Evolutionary conservation across 202 grass and related monocot species (phyloP), one percentile per base, ranked within the genome.

Genomic region (Musa balbisiana): DNA sequence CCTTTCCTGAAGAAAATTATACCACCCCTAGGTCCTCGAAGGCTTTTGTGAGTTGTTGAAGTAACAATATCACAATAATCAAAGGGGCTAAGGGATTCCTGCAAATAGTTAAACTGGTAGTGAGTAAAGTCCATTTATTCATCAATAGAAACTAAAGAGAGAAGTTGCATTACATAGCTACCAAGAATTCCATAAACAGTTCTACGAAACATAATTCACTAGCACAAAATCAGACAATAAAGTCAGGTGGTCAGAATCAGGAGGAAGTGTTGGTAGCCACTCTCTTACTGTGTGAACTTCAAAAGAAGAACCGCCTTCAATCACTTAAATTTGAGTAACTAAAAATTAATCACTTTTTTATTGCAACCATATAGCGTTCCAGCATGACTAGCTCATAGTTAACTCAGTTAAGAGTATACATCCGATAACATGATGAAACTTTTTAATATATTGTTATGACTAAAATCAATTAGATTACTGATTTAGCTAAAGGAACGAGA

Each of bases 1-100:
- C 85, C 85, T 87, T 77, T 87, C 19, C 73, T 78, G 33, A 80
- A 87, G 64, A 87, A 87, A 26, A 87, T 83, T 60, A 87, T 87
- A 51, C 85, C 85, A 12, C 85, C 85, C 62, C 85, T 83, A 43
- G 85, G 85, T 72, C 85, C 85, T 53, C 85, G 60, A 12, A 87
- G 76, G 58, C 77, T 80, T 59, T 87, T 87, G 26, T 87, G 85
- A 55, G 85, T 87, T 14, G 85, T 87, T 14, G 85, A 87, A 76
- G 85, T 87, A 55, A 87, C 73, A 68, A 87, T 80, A 52, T 87
- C 85, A 72, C 85, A 87, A 51, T 77, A 83, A 58, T 87, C 81
- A 73, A 87, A 87, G 23, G 85, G 85, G 52, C 77, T 87, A 27
- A 73, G 51, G 72, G 77, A 83, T 59, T 87, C 85, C 85, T 87